phyloP scores from a whole-genome alignment of 2,329 filamentous ascomycete genomes.

The Diaporthe sp. region DNA sequence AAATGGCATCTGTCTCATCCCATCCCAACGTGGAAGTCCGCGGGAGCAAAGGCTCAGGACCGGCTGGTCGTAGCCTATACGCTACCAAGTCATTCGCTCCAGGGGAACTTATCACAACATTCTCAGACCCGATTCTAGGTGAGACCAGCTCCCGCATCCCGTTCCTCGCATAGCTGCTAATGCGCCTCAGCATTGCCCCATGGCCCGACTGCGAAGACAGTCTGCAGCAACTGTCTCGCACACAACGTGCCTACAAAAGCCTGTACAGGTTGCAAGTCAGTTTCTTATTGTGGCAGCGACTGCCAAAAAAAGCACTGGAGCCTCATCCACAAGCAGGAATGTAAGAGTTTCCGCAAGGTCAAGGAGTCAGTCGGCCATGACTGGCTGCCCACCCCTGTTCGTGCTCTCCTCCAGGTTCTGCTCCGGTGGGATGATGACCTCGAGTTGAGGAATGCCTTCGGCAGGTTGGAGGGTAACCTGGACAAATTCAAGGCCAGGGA shows the following conservation, averaged over 20 bases:
- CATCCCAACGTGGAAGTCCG: constrained; percentile 29
- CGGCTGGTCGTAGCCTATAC: constrained; percentile 58
- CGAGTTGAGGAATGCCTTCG: constrained; percentile 49
- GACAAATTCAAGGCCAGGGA: constrained; percentile 51
- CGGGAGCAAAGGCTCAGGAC: constrained; percentile 44
- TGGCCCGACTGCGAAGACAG: constrained; percentile 52
- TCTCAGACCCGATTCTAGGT: constrained; percentile 56
- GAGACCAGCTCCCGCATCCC: neutral
- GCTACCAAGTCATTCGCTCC: constrained; percentile 57
- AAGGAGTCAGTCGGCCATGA: constrained; percentile 45
- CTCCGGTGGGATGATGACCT: constrained; percentile 51
- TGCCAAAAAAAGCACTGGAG: constrained; percentile 70
- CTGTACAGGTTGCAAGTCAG: constrained; percentile 67
- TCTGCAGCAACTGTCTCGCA: constrained; percentile 65
- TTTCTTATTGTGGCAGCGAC: constrained; percentile 64
- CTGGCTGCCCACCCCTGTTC: constrained; percentile 65
- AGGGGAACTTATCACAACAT: constrained; percentile 60
- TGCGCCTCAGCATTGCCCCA: constrained; percentile 56
- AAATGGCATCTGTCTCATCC: constrained; percentile 33
- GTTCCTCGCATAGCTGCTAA: neutral
- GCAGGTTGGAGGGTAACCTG: constrained; percentile 61
- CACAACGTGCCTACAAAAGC: constrained; percentile 45
- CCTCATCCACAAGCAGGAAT: constrained; percentile 66
- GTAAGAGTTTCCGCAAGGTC: constrained; percentile 58
- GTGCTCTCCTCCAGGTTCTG: constrained; percentile 66